phyloP scores from a whole-genome alignment of 2,329 filamentous ascomycete genomes.

The Claviceps capensis region DNA sequence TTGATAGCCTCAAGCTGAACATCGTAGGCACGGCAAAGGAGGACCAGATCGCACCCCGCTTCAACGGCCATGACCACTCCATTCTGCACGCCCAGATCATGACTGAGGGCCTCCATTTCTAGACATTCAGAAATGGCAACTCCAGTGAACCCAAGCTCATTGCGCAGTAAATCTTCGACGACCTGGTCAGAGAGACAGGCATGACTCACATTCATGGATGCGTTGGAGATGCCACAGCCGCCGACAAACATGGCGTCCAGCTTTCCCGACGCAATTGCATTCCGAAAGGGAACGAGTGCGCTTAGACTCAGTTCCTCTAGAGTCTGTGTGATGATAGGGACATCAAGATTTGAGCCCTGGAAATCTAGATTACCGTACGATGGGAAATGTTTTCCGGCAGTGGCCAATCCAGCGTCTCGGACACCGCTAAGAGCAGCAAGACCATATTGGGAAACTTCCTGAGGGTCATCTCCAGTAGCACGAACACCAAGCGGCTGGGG shows the following conservation, averaged over 20 bases:
- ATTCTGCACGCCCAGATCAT: constrained; percentile 93
- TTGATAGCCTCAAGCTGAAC: constrained; percentile 86
- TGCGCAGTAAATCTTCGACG: constrained; percentile 77
- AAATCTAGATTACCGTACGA: constrained; percentile 94
- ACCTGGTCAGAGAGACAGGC: constrained; percentile 88
- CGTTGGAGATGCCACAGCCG: constrained; percentile 82
- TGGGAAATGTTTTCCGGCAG: constrained; percentile 91
- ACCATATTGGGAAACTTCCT: constrained; percentile 86
- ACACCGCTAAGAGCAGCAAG: constrained; percentile 87
- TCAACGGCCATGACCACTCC: constrained; percentile 97
- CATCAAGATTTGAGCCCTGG: constrained; percentile 76
- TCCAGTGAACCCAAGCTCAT: constrained; percentile 77
- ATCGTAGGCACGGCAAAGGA: constrained; percentile 76
- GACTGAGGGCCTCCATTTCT: constrained; percentile 90
- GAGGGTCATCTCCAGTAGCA: constrained; percentile 82
- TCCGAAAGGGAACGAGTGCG: constrained; percentile 80
- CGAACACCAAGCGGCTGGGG: constrained; percentile 85
- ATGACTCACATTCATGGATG: constrained; percentile 88
- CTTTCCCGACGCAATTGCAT: constrained; percentile 68
- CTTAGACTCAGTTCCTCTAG: constrained; percentile 86
- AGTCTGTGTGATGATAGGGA: constrained; percentile 91
- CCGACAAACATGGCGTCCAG: constrained; percentile 93
- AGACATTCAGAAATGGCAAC: constrained; percentile 92
- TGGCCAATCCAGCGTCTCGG: constrained; percentile 77
- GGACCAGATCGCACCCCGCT: constrained; percentile 82